Evolutionary conservation across 1,284 basidiomycete genomes (phyloP).

Genomic region (Puccinia triticina): DNA sequence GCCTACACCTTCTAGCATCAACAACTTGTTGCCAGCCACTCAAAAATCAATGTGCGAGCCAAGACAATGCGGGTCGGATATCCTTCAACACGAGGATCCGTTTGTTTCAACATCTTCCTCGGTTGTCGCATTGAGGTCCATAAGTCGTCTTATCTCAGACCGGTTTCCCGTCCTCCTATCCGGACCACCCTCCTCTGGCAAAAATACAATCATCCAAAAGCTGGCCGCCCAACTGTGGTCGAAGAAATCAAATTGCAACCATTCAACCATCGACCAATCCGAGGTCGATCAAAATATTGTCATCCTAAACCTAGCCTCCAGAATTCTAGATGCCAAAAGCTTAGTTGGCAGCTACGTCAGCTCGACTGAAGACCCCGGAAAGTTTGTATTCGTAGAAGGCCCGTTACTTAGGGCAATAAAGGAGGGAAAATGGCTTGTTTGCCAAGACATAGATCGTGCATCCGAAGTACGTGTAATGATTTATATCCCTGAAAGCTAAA

Average conservation of each 20-base stretch:
- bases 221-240: conserved; percentile 69
- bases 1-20: background rate
- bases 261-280: conserved; percentile 59
- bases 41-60: background rate
- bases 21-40: background rate
- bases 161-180: conserved; percentile 77
- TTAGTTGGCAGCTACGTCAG: conserved; percentile 92
- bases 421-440: conserved; percentile 88
- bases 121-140: conserved; percentile 32
- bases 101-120: conserved; percentile 46
- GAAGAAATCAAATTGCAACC: conserved; percentile 59
- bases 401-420: conserved; percentile 86
- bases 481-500: background rate
- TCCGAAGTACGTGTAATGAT: conserved; percentile 68
- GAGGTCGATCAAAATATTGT: conserved; percentile 64
- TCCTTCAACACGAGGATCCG: background rate
- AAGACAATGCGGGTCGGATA: background rate
- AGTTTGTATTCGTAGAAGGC: conserved; percentile 96
- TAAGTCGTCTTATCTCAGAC: conserved; percentile 35
- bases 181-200: conserved; percentile 86
- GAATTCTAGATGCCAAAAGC: conserved; percentile 89
- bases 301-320: conserved; percentile 87
- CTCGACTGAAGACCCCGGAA: conserved; percentile 79
- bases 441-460: conserved; percentile 89
- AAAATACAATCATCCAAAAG: conserved; percentile 78